phyloP scores from a whole-genome alignment of 2,329 filamentous ascomycete species.

The Cercospora citrullina region DNA sequence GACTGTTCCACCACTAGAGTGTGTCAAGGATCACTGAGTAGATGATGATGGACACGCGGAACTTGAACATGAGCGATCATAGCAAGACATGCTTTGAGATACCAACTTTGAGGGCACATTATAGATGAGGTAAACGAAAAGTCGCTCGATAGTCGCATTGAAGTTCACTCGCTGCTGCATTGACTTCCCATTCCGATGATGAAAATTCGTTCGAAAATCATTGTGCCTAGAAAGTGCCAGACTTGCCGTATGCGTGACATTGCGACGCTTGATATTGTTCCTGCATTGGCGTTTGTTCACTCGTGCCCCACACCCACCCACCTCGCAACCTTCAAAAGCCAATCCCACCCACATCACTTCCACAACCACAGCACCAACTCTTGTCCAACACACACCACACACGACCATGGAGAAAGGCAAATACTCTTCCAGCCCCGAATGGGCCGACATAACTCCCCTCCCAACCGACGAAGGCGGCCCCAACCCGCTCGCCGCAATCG shows the following conservation, averaged over 20 bases:
- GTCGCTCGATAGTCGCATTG: background rate
- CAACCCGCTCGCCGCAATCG: constrained; percentile 83
- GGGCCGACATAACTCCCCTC: constrained; percentile 82
- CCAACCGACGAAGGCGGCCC: constrained; percentile 75
- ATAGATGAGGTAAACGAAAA: background rate
- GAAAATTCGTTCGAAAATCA: background rate
- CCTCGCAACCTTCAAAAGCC: background rate
- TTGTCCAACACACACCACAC: background rate
- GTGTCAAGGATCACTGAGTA: background rate
- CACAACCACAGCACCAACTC: background rate
- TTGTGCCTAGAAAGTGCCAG: background rate
- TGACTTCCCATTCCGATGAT: background rate
- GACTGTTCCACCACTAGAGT: constrained; percentile 87
- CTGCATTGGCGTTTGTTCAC: constrained; percentile 16
- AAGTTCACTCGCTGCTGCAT: background rate
- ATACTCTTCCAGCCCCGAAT: constrained; percentile 69
- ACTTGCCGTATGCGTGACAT: constrained; percentile 7
- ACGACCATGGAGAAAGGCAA: constrained; percentile 36
- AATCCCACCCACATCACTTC: background rate
- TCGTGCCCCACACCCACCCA: constrained; percentile 18
- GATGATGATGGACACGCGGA: background rate
- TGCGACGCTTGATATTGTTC: constrained; percentile 23
- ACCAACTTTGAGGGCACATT: constrained; percentile 4
- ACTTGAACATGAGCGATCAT: constrained; percentile 4
- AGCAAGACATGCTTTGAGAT: constrained; percentile 15